Conservation (phyloP, 495 filamentous ascomycete species). For the Penicillium canariense region DNA sequence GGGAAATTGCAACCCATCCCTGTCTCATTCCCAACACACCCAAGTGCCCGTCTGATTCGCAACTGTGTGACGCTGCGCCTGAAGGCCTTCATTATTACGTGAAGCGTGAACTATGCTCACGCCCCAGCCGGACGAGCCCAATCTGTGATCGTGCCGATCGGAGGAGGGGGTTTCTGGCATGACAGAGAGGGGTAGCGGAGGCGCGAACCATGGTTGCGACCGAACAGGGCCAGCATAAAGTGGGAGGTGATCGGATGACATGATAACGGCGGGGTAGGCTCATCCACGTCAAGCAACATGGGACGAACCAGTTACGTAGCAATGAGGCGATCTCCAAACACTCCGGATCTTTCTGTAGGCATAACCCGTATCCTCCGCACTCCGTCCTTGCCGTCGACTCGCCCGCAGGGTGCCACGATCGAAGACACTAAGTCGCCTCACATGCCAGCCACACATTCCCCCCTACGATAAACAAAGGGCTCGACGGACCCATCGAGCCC, state of each 20-base stretch:
- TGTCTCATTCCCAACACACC: constrained; percentile 25
- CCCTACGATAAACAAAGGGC: constrained; percentile 10
- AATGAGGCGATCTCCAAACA: not conserved
- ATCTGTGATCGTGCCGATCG: constrained; percentile 20
- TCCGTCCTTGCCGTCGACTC: not conserved
- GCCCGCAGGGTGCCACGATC: constrained; percentile 19
- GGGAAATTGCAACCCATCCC: constrained; percentile 10
- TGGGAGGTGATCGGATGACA: not conserved
- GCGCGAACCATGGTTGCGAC: constrained; percentile 22
- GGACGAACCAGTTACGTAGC: no score
- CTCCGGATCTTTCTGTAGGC: not conserved
- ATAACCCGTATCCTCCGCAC: not conserved
- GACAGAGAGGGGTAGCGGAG: constrained; percentile 18
- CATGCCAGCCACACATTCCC: constrained; percentile 24
- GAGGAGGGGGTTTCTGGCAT: constrained; percentile 11
- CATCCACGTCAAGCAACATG: not conserved
- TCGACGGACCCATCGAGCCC: not conserved
- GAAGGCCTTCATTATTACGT: no score
- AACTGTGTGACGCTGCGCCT: constrained; percentile 17
- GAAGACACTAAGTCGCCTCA: constrained; percentile 23
- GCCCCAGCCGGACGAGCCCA: constrained; percentile 6
- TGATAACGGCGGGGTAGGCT: constrained; percentile 1
- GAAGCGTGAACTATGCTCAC: no score
- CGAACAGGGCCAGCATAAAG: not conserved
- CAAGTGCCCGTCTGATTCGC: constrained; percentile 12